A percentile compares a stretch with the other conserved stretches of the same genome.
These are phyloP conservation scores for Mercurialis annua DNA, from an alignment of 345 rosid genomes.

Conservation along the genomic window DNA sequence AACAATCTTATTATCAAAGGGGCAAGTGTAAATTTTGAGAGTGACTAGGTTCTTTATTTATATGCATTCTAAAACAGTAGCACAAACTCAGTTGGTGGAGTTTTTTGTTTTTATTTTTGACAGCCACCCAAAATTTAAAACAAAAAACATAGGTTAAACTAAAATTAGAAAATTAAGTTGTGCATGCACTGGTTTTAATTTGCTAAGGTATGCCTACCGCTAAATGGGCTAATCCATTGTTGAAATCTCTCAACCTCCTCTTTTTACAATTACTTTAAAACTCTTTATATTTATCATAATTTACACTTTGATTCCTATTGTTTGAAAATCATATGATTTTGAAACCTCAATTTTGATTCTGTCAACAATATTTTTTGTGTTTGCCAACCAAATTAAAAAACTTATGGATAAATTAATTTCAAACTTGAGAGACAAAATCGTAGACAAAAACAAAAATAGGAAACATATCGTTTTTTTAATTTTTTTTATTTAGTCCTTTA, in stretches of 20 bases:
- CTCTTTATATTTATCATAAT: neutral
- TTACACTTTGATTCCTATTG: too few relatives aligned
- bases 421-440: too few relatives aligned
- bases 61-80: conserved; percentile 14
- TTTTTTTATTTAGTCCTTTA: too few relatives aligned
- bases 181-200: conserved; percentile 18
- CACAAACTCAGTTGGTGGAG: neutral
- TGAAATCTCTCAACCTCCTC: conserved; percentile 9
- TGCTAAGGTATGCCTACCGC: conserved; percentile 24
- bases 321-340: too few relatives aligned
- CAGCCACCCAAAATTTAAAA: conserved; percentile 4
- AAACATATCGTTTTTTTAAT: too few relatives aligned
- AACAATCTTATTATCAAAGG: neutral
- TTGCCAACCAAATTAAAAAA: too few relatives aligned
- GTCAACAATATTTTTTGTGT: too few relatives aligned
- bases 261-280: neutral
- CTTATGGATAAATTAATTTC: too few relatives aligned
- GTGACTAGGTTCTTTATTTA: conserved; percentile 16
- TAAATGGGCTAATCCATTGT: neutral
- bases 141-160: neutral
- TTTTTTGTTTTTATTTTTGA: neutral
- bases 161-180: conserved; percentile 12
- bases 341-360: too few relatives aligned
- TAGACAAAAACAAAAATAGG: too few relatives aligned
- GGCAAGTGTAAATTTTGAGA: neutral